phyloP scores from a whole-genome alignment of 2,329 filamentous ascomycete species.

The Pseudogymnoascus sp. region DNA sequence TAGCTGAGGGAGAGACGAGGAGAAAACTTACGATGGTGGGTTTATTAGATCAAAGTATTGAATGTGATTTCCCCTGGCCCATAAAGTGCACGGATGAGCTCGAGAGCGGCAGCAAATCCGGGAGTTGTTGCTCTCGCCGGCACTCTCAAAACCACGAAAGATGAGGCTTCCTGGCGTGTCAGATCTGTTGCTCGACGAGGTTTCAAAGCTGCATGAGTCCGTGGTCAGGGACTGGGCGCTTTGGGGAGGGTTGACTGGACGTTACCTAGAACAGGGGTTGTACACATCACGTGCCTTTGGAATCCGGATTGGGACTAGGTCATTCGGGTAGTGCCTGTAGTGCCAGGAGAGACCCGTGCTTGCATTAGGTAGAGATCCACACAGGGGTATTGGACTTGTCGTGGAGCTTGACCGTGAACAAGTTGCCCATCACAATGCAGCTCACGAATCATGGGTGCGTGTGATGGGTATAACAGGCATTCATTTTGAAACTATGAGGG shows the following conservation, averaged over 20 bases:
- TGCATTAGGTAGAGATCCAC: slow-evolving; percentile 2
- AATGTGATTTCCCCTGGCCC: background rate
- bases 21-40: background rate
- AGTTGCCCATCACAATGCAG: background rate
- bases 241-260: background rate
- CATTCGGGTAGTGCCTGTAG: background rate
- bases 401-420: background rate
- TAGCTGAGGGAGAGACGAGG: background rate
- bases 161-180: background rate
- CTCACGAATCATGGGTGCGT: background rate
- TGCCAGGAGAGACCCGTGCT: background rate
- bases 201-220: background rate
- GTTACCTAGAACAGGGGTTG: background rate
- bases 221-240: background rate
- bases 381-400: background rate
- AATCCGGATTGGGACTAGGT: background rate
- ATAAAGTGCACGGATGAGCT: background rate
- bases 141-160: background rate
- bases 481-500: background rate
- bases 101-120: background rate
- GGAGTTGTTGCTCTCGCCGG: background rate
- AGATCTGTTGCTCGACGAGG: background rate
- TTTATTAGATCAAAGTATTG: background rate
- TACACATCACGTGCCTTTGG: background rate
- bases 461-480: background rate